Evolutionary conservation across 2,329 filamentous ascomycete species (phyloP).

Genomic region (Stachybotrys echinatus): DNA sequence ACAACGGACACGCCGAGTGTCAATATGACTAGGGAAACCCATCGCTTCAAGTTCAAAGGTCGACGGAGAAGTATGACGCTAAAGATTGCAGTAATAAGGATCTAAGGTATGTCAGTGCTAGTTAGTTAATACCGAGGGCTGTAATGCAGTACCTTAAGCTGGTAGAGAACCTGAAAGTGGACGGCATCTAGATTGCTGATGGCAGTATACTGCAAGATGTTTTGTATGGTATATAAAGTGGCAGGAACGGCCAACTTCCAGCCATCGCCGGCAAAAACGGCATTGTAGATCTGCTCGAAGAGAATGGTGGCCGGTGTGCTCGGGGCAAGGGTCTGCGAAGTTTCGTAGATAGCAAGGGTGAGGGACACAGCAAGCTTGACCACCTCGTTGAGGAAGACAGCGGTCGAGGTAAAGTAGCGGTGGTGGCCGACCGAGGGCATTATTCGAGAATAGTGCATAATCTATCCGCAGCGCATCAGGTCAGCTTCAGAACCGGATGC

Average conservation of each 20-base stretch:
- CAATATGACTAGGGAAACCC: constrained; percentile 74
- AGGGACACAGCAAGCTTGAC: constrained; percentile 84
- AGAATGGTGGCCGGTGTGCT: constrained; percentile 76
- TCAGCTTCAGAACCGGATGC: background rate
- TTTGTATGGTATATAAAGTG: constrained; percentile 82
- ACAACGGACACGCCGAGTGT: constrained; percentile 81
- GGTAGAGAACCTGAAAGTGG: constrained; percentile 89
- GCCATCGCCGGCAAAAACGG: constrained; percentile 82
- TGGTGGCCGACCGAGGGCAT: constrained; percentile 83
- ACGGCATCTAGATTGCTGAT: constrained; percentile 88
- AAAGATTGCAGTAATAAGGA: constrained; percentile 84
- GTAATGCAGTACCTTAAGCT: constrained; percentile 62
- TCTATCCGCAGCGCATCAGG: constrained; percentile 37
- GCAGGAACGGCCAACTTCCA: constrained; percentile 94
- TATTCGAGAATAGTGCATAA: constrained; percentile 91
- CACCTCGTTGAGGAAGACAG: constrained; percentile 88
- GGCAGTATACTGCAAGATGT: constrained; percentile 88
- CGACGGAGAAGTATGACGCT: constrained; percentile 73
- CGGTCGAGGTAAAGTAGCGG: constrained; percentile 89
- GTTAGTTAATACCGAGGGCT: background rate
- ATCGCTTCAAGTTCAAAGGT: constrained; percentile 66
- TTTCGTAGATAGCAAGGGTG: constrained; percentile 80
- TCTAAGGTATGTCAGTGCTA: constrained; percentile 35
- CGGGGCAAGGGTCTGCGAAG: constrained; percentile 70
- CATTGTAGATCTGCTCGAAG: constrained; percentile 71